Evolutionary conservation across 257 asterid species (phyloP).

Genomic region (Scutellaria barbata): DNA sequence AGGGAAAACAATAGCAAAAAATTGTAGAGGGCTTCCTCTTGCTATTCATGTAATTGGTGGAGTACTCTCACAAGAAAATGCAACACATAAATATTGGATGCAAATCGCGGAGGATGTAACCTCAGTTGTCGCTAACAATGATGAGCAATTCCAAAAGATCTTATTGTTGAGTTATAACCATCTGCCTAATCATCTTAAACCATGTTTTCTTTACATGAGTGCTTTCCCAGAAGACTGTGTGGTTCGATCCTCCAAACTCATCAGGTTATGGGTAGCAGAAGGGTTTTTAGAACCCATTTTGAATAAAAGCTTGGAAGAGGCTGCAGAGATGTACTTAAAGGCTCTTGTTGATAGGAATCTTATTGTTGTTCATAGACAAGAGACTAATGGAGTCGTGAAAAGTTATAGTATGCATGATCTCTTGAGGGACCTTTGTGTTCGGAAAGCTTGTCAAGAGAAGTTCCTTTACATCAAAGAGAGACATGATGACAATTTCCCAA

Average conservation of each 20-base stretch:
- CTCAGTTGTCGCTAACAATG: neutral
- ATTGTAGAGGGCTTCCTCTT: constrained; percentile 39
- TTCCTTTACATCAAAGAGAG: neutral
- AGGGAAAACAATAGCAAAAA: constrained; percentile 25
- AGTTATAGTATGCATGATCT: constrained; percentile 34
- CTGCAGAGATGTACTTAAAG: neutral
- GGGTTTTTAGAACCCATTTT: constrained; percentile 10
- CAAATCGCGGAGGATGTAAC: neutral
- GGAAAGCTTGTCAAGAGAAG: constrained; percentile 24
- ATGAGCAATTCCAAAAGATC: constrained; percentile 7
- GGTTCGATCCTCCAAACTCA: constrained; percentile 21
- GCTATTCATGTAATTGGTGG: constrained; percentile 37
- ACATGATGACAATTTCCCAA: neutral
- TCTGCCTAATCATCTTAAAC: constrained; percentile 28
- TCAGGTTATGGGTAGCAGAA: constrained; percentile 25
- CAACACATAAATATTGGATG: constrained; percentile 6
- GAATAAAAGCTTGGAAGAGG: constrained; percentile 3
- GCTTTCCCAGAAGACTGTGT: constrained; percentile 30
- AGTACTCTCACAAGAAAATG: constrained; percentile 2
- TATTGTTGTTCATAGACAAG: neutral
- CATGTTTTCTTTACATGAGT: constrained; percentile 30
- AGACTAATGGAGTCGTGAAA: constrained; percentile 4
- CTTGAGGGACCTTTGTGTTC: constrained; percentile 26
- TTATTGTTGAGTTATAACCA: constrained; percentile 9
- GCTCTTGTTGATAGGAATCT: constrained; percentile 30